Conservation (phyloP, 2,329 filamentous ascomycete genomes). For the Paraphaeosphaeria sporulosa region DNA sequence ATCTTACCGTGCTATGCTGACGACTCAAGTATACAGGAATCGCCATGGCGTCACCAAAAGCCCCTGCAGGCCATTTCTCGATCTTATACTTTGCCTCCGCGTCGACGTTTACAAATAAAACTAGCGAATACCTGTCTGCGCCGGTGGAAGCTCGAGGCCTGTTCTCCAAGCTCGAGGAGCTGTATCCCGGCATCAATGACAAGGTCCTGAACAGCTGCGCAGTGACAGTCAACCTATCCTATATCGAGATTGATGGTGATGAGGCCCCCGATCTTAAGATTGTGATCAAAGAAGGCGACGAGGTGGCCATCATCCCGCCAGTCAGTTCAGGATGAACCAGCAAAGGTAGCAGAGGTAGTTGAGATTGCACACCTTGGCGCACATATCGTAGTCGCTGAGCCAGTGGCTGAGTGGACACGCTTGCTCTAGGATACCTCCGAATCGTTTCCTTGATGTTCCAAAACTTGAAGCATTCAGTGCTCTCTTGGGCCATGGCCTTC, state of each 20-base stretch:
- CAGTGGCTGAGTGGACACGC: no score
- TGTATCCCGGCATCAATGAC: slow-evolving; percentile 72
- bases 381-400: not conserved
- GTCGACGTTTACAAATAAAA: slow-evolving; percentile 72
- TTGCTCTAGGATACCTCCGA: no score
- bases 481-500: not conserved
- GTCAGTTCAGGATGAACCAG: slow-evolving; percentile 80
- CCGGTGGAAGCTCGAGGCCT: slow-evolving; percentile 70
- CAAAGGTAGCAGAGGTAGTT: not conserved
- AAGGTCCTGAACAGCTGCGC: slow-evolving; percentile 76
- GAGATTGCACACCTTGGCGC: not conserved
- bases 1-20: slow-evolving; percentile 22
- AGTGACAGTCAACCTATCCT: slow-evolving; percentile 81
- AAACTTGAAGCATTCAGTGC: not conserved
- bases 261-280: slow-evolving; percentile 54
- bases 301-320: slow-evolving; percentile 86
- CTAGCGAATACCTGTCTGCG: slow-evolving; percentile 70
- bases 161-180: slow-evolving; percentile 72
- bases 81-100: slow-evolving; percentile 85
- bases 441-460: not conserved
- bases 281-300: slow-evolving; percentile 75
- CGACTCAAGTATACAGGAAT: slow-evolving; percentile 15
- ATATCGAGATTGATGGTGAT: slow-evolving; percentile 73
- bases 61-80: slow-evolving; percentile 73
- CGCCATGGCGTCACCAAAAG: slow-evolving; percentile 53